A percentile compares a stretch with the other conserved stretches of the same genome.
Conservation (phyloP, 2,329 filamentous ascomycete species). For the Mariannaea elegans region DNA sequence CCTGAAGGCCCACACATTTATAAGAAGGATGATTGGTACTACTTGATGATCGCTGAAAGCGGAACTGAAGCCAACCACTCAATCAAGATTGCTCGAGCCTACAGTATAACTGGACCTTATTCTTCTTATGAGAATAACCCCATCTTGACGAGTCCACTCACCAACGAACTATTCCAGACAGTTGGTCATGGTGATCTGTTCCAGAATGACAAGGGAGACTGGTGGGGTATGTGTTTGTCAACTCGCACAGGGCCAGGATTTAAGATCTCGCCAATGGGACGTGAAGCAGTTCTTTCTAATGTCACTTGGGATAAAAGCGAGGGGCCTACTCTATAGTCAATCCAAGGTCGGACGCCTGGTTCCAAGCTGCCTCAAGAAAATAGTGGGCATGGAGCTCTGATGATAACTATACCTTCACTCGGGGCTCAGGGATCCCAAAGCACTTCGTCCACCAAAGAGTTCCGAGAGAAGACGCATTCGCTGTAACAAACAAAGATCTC, state of each 20-base stretch:
- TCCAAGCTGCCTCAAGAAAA: constrained; percentile 16
- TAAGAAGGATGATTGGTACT: constrained; percentile 52
- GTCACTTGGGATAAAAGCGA: constrained; percentile 58
- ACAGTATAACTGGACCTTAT: constrained; percentile 48
- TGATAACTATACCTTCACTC: constrained; percentile 12
- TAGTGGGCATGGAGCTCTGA: constrained; percentile 11
- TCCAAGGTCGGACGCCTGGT: constrained; percentile 45
- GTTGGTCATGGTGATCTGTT: constrained; percentile 47
- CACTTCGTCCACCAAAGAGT: constrained; percentile 25
- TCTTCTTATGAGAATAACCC: constrained; percentile 48
- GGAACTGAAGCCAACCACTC: constrained; percentile 52
- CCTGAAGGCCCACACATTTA: constrained; percentile 64
- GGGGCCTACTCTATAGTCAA: constrained; percentile 55
- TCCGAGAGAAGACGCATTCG: constrained; percentile 2
- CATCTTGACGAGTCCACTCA: constrained; percentile 46
- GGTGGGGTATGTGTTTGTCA: constrained; percentile 57
- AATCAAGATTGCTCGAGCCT: constrained; percentile 47
- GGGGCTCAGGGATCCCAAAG: background rate
- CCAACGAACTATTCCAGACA: constrained; percentile 42
- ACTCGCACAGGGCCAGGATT: constrained; percentile 23
- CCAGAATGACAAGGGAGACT: constrained; percentile 48
- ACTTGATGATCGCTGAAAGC: constrained; percentile 56
- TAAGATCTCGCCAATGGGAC: constrained; percentile 53
- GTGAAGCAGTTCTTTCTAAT: constrained; percentile 56
- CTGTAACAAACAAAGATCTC: constrained; percentile 8